Evolutionary conservation across 129 eudicot genomes (phyloP).

Genomic region (Glebionis coronaria): DNA sequence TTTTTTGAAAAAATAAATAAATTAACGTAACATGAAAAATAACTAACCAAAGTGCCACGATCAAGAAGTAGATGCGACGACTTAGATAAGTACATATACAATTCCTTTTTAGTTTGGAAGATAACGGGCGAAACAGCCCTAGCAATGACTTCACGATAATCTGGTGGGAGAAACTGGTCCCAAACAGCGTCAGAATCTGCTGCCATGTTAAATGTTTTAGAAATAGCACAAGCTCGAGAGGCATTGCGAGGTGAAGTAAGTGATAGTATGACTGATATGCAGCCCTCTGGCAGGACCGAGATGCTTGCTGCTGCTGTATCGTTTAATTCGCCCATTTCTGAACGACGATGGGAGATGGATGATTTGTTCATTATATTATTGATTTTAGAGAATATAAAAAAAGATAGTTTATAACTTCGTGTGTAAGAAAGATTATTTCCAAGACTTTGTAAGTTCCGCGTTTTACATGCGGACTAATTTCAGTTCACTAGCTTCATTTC

Average conservation of each 20-base stretch:
- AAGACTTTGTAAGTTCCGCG: too few species aligned
- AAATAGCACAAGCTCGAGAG: constrained; percentile 35
- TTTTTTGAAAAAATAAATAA: too few species aligned
- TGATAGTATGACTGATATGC: constrained; percentile 46
- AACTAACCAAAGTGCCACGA: constrained; percentile 35
- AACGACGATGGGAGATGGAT: too few species aligned
- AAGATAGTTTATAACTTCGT: too few species aligned
- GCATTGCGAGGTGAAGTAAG: constrained; percentile 57
- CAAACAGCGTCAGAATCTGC: constrained; percentile 60
- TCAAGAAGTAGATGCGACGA: constrained; percentile 38
- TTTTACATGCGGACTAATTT: too few species aligned
- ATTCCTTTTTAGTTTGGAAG: constrained; percentile 34
- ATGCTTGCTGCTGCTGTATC: background rate
- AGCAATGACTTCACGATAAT: constrained; percentile 27
- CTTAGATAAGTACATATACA: constrained; percentile 39
- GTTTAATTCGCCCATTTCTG: background rate
- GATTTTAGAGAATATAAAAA: too few species aligned
- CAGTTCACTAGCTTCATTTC: too few species aligned
- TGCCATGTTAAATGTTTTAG: constrained; percentile 40
- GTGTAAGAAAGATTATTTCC: too few species aligned
- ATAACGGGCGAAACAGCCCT: constrained; percentile 28
- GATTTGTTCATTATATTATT: background rate
- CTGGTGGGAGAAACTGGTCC: constrained; percentile 59
- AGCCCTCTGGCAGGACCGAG: constrained; percentile 49
- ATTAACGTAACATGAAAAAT: too few species aligned